Percentiles rank a stretch among this genome's conserved stretches.
Evolutionary conservation across 1,139 yeast genomes (phyloP).

Genomic region (Kodamaea derodonti): DNA sequence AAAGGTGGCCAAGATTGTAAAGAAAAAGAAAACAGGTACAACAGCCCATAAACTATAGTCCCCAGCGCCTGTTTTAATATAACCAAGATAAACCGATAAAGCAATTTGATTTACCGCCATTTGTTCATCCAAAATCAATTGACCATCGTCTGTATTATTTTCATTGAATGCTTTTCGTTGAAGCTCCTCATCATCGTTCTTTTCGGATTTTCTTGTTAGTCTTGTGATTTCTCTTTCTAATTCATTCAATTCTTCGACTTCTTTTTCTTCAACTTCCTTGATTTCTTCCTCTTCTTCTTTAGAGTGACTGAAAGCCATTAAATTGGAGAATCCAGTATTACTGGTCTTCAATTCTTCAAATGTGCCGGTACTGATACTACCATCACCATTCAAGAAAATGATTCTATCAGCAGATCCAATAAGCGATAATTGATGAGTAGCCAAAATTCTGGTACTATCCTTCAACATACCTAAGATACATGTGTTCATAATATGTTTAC

Average conservation of each 20-base stretch:
- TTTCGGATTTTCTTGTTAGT: slow-evolving; percentile 23
- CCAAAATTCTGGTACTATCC: slow-evolving; percentile 67
- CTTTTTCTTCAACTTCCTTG: slow-evolving; percentile 12
- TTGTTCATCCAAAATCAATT: slow-evolving; percentile 24
- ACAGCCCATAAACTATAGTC: slow-evolving; percentile 14
- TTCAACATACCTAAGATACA: slow-evolving; percentile 60
- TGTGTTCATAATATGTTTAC: slow-evolving; percentile 70
- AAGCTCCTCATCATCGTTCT: slow-evolving; percentile 23
- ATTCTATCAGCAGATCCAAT: slow-evolving; percentile 66
- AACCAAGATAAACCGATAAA: slow-evolving; percentile 12
- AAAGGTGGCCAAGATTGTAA: slow-evolving; percentile 48
- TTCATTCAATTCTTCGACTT: slow-evolving; percentile 14
- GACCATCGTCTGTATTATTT: slow-evolving; percentile 27
- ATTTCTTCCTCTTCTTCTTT: slow-evolving; percentile 17
- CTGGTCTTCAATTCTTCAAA: slow-evolving; percentile 42
- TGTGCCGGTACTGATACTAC: slow-evolving; percentile 58
- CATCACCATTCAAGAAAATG: slow-evolving; percentile 66
- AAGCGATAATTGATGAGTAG: slow-evolving; percentile 79
- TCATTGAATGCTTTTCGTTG: slow-evolving; percentile 15
- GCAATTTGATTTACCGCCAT: slow-evolving; percentile 16
- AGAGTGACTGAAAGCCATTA: slow-evolving; percentile 47
- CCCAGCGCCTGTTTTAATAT: slow-evolving; percentile 13
- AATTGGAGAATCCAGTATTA: slow-evolving; percentile 45
- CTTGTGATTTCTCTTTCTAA: slow-evolving; percentile 17
- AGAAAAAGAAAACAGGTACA: slow-evolving; percentile 17